Evolutionary conservation across 139 green algal genomes (phyloP).

Genomic region (Picocystis salinarum): DNA sequence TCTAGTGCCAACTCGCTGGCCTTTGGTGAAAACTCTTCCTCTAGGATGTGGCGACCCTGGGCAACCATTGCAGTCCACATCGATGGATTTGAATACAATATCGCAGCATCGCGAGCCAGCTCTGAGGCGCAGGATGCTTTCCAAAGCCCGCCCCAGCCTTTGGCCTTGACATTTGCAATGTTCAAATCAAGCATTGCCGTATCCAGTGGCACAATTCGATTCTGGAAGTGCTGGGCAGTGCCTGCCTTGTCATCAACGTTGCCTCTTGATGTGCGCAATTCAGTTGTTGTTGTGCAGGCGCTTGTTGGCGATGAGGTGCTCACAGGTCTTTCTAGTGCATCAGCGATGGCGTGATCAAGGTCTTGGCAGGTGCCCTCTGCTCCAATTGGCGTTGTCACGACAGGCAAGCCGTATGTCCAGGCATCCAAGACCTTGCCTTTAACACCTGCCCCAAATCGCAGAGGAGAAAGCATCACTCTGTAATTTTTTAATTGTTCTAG

Average conservation of each 20-base stretch:
- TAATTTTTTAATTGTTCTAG: constrained; percentile 27
- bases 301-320: too few species aligned
- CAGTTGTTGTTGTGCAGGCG: too few species aligned
- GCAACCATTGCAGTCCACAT: background rate
- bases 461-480: constrained; percentile 26
- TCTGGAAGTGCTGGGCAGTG: too few species aligned
- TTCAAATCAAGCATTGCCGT: too few species aligned
- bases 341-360: too few species aligned
- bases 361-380: constrained; percentile 33
- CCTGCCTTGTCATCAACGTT: too few species aligned
- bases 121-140: background rate
- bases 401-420: constrained; percentile 33
- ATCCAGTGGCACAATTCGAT: too few species aligned
- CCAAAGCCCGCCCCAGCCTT: constrained; percentile 22
- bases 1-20: background rate
- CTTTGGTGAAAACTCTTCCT: too few species aligned
- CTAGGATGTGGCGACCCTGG: too few species aligned
- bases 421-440: constrained; percentile 48
- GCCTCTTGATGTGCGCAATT: too few species aligned
- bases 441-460: constrained; percentile 39
- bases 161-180: too few species aligned
- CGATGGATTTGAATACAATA: constrained; percentile 15
- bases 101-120: constrained; percentile 12
- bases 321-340: too few species aligned
- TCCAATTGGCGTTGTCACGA: constrained; percentile 30